phyloP scores from a whole-genome alignment of 2,329 filamentous ascomycete genomes.

The Calonectria pseudoturangicola region DNA sequence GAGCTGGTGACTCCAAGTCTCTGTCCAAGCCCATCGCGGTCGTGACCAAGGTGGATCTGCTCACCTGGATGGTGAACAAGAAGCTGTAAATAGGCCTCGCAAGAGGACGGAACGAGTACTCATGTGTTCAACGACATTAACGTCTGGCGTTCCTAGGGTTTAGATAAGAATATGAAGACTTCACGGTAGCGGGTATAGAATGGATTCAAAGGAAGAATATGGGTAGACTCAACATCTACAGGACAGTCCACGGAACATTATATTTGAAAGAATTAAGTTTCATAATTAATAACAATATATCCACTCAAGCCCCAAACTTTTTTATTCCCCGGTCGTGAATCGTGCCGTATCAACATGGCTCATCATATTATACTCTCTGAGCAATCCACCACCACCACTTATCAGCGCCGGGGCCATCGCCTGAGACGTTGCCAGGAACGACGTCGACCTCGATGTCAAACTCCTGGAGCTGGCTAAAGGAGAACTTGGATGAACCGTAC shows the following conservation, averaged over 20 bases:
- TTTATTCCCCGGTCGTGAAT: constrained; percentile 11
- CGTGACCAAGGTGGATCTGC: constrained; percentile 95
- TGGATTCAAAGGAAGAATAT: constrained; percentile 40
- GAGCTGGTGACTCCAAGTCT: constrained; percentile 71
- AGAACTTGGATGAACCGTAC: constrained; percentile 85
- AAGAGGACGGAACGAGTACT: constrained; percentile 56
- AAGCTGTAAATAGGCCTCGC: constrained; percentile 56
- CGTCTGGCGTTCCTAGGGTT: constrained; percentile 57
- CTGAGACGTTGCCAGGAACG: constrained; percentile 82
- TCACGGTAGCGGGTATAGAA: constrained; percentile 46
- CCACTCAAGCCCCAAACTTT: constrained; percentile 19
- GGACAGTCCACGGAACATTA: constrained; percentile 48
- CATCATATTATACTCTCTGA: constrained; percentile 65
- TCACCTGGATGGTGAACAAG: constrained; percentile 91
- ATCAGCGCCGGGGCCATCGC: constrained; percentile 81
- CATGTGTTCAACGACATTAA: constrained; percentile 58
- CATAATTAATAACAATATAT: constrained; percentile 53
- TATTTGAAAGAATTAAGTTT: constrained; percentile 49
- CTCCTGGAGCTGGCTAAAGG: constrained; percentile 88
- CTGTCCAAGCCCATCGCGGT: constrained; percentile 88
- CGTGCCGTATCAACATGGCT: background rate
- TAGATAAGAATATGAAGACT: constrained; percentile 46
- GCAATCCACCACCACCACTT: constrained; percentile 96
- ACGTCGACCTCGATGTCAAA: constrained; percentile 87
- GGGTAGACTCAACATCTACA: constrained; percentile 67